Percentiles rank a stretch among this genome's conserved stretches.
These are phyloP conservation scores for Clavariopsis aquatica DNA, from an alignment of 495 filamentous ascomycete genomes.

Conservation along the genomic window DNA sequence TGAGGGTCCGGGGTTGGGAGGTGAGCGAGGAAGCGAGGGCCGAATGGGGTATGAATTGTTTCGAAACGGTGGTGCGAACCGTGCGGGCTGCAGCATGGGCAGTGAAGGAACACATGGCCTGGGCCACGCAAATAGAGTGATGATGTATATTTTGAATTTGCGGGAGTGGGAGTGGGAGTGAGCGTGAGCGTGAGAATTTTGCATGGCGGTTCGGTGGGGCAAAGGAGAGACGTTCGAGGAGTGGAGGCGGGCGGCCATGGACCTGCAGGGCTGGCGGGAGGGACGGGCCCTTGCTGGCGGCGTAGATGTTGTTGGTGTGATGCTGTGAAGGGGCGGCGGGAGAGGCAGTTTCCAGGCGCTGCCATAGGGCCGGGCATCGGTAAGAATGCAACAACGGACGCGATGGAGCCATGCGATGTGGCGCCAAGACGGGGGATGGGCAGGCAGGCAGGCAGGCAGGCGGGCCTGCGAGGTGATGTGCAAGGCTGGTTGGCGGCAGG, in stretches of 20 bases:
- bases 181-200: neutral
- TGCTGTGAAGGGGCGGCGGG: neutral
- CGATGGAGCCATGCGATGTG: neutral
- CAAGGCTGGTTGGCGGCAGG: neutral
- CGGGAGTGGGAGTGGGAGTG: neutral
- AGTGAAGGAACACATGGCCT: conserved; percentile 1
- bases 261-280: conserved; percentile 11
- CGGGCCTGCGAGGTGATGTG: neutral
- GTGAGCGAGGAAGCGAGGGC: conserved; percentile 13
- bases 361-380: neutral
- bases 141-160: neutral
- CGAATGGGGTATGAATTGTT: conserved; percentile 28
- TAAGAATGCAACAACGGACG: neutral
- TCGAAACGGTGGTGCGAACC: conserved; percentile 23
- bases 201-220: neutral
- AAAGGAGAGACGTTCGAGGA: neutral
- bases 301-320: neutral
- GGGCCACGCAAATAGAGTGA: neutral
- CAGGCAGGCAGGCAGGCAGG: conserved; percentile 1
- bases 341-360: neutral
- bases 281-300: conserved; percentile 18
- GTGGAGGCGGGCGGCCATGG: neutral
- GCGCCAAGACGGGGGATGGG: neutral
- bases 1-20: neutral
- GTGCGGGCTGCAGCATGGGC: neutral